Evolutionary conservation across 495 filamentous ascomycete species (phyloP).

Genomic region (Lichina pygmaea): DNA sequence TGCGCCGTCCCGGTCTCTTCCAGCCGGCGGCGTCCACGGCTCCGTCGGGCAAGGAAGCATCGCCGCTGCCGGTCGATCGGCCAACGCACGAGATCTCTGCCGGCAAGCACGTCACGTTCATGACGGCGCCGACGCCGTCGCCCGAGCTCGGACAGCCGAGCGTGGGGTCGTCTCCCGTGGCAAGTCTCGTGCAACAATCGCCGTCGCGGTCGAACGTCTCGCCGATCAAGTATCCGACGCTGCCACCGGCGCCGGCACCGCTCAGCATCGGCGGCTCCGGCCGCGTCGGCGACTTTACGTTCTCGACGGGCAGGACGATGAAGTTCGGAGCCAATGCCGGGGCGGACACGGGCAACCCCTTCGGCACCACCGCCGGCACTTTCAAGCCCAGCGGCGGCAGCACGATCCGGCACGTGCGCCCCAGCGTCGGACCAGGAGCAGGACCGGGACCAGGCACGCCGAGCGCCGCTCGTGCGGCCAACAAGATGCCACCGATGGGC

Average conservation of each 20-base stretch:
- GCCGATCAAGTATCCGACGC: too few species aligned
- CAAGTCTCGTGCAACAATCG: too few species aligned
- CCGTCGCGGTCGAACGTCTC: too few species aligned
- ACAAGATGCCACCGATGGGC: too few species aligned
- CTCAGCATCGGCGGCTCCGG: too few species aligned
- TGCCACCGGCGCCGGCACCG: too few species aligned
- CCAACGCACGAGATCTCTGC: too few species aligned
- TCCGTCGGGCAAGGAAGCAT: not conserved
- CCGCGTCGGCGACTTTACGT: not conserved
- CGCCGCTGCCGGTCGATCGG: too few species aligned
- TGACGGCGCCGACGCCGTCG: too few species aligned
- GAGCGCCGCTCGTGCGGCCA: constrained; percentile 17
- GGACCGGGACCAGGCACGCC: constrained; percentile 11
- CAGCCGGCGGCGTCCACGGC: constrained; percentile 13
- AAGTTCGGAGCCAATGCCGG: constrained; percentile 7
- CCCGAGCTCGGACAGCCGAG: too few species aligned
- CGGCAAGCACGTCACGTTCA: too few species aligned
- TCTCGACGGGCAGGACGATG: not conserved
- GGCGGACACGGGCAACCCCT: constrained; percentile 5
- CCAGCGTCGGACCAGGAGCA: constrained; percentile 10
- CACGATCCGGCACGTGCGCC: constrained; percentile 28
- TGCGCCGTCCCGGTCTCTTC: constrained; percentile 31
- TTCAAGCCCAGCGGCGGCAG: constrained; percentile 16
- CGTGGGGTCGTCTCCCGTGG: too few species aligned
- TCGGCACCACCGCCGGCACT: constrained; percentile 27